Base-by-base conservation (phyloP, 495 filamentous ascomycete genomes). In the Cetradonia linearis region DNA sequence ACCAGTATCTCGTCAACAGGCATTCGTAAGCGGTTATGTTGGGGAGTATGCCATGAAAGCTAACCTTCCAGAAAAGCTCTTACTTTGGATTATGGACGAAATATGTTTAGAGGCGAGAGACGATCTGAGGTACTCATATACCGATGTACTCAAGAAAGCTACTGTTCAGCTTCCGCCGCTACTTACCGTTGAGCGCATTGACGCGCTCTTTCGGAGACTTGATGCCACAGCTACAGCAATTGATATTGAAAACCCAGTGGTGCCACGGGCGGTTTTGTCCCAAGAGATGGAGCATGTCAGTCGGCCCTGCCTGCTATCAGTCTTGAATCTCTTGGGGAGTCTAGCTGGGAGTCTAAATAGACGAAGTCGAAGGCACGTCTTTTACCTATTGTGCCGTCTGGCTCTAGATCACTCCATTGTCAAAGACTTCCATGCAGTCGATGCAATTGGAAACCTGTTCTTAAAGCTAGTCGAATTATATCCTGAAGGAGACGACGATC, bases 21-120 rank as follows among this genome's bases (percentile, higher is more conserved):
- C 80, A 3, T 81, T 94, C 61, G 71, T 88, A 46, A 84, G 85
- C 50, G 89, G 89, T 2, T 77, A 84, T 59, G 73, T 86, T 1
- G 79, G 82, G 62, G 77, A 83, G 61, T 78, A 86, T 23, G 73
- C 85, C 31, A 68, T 68, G 20, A 77, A 76, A 59, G 70, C 74
- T 38, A 70, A 70, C 16, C 71, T 93, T 7, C 84, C 91, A 2
- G 82, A 90, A 56, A 83, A 88, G 58, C 66, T 94, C 23, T 76
- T 89, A 27, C 53, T 75, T 23, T 96, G 90, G 90, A 78, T 92
- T 3, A 73, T 94, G 13, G 73, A 83, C 44, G 82, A 89, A 62
- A 74, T 85, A n/a, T 78, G 81, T 52, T 66, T 73, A 13, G 85
- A 88, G 65, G 73, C 72, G 44, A 78, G 78, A 42, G 79, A 81